These are phyloP conservation scores for Aspergillus heteromorphus DNA, from an alignment of 495 filamentous ascomycete species.

Conservation along the genomic window DNA sequence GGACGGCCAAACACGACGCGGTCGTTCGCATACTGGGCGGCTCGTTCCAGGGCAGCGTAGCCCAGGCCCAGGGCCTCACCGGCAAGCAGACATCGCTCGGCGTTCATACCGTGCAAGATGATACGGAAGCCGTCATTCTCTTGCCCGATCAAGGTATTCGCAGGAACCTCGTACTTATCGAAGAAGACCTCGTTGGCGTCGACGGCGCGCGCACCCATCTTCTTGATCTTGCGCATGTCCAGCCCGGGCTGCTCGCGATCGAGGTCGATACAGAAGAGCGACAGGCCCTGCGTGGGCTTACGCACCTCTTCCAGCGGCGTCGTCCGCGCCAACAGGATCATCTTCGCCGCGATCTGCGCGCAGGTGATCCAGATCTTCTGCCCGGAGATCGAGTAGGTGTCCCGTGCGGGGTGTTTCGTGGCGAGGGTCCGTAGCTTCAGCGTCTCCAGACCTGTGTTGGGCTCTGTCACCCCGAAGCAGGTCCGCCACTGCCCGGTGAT, in stretches of 20 bases:
- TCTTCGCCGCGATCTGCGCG: slow-evolving; percentile 69
- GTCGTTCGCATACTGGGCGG: slow-evolving; percentile 62
- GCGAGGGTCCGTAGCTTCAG: slow-evolving; percentile 60
- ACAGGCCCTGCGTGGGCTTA: slow-evolving; percentile 65
- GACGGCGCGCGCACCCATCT: slow-evolving; percentile 76
- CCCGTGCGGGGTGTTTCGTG: slow-evolving; percentile 36
- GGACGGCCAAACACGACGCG: slow-evolving; percentile 64
- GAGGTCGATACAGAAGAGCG: slow-evolving; percentile 71
- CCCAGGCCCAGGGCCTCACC: slow-evolving; percentile 75
- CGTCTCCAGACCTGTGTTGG: slow-evolving; percentile 70
- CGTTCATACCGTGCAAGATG: slow-evolving; percentile 79
- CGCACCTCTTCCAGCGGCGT: slow-evolving; percentile 59
- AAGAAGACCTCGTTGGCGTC: slow-evolving; percentile 84
- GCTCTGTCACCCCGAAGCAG: slow-evolving; percentile 65
- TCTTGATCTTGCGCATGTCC: slow-evolving; percentile 65
- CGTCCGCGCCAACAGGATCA: slow-evolving; percentile 73
- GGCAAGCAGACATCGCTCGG: slow-evolving; percentile 69
- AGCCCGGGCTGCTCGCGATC: slow-evolving; percentile 51
- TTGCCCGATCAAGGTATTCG: slow-evolving; percentile 56
- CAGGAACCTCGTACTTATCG: slow-evolving; percentile 61
- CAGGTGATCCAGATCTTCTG: slow-evolving; percentile 85
- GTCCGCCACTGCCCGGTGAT: slow-evolving; percentile 63
- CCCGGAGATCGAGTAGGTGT: slow-evolving; percentile 58
- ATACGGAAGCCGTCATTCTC: slow-evolving; percentile 73
- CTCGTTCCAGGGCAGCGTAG: slow-evolving; percentile 62